Evolutionary conservation across 192 early-diverging fungal species (phyloP), one percentile per base, ranked within the genome.

Genomic region (Coemansia javaensis): DNA sequence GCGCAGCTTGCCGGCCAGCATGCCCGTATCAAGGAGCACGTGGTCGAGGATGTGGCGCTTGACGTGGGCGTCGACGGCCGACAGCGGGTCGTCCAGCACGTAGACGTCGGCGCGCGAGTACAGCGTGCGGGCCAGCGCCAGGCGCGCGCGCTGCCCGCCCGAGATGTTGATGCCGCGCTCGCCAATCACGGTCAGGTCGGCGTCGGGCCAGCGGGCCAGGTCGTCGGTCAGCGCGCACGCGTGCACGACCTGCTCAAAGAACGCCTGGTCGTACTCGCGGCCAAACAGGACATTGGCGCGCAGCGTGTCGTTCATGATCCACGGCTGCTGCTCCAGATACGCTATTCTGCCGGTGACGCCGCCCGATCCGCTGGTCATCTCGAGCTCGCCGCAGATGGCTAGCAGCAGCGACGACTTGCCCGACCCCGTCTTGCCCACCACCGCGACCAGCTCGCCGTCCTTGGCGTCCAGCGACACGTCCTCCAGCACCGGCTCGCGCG

Each of bases 341-440:
- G 84, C 84, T 14, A 94, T 68, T 6, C 63, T 68, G 2, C 88
- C 87, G 10, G 74, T 64, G 11, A 88, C 72, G 1, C 60, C 45
- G 1, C 90, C 79, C 4, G 40, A 20, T 3, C 66, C 66, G 7
- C 18, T 9, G 1, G 51, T 48, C 40, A 78, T 75, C 44, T 75
- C 78, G 72, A 88, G 85, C 51, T 93, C 89, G 8, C 91, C 88
- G 21, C 91, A 77, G 36, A 96, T 63, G 5, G 88, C 82, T 31
- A 81, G 78, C 0, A 96, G 61, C 8, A 96, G 62, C 2, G 87
- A 83, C 0, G 85, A 87, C 52, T 96, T 96, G 32, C 91, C 91
- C 12, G 77, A 71, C 2, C 88, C 93, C n/a, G 90, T 89, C 0
- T 78, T 62, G 1, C 93, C 93, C 13, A 85, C 80, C 17, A 96